phyloP scores from a whole-genome alignment of 2,329 filamentous ascomycete genomes.

The Cladosporium oxysporum region DNA sequence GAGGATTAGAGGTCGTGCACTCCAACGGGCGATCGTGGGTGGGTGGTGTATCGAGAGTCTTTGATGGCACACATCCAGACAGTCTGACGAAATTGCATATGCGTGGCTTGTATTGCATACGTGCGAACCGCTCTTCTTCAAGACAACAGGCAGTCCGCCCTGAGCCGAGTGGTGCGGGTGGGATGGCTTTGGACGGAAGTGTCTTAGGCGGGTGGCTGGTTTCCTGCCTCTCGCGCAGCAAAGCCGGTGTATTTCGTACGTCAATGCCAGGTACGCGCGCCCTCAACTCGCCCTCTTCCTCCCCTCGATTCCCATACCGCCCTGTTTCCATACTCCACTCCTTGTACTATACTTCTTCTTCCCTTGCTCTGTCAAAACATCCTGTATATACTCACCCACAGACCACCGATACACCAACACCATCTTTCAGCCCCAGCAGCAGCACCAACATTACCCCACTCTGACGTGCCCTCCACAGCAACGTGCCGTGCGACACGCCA shows the following conservation, averaged over 20 bases:
- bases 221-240: background rate
- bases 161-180: background rate
- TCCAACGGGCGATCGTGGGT: conserved; percentile 4
- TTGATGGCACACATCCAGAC: background rate
- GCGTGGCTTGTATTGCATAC: conserved; percentile 4
- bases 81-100: conserved; percentile 5
- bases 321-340: background rate
- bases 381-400: conserved; percentile 1
- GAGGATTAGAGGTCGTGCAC: background rate
- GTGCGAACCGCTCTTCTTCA: conserved; percentile 16
- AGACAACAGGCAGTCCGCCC: background rate
- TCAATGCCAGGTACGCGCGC: conserved; percentile 4
- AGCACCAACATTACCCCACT: background rate
- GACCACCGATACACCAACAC: background rate
- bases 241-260: background rate
- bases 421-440: background rate
- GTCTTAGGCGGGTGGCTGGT: conserved; percentile 14
- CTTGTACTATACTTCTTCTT: background rate
- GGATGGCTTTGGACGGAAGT: background rate
- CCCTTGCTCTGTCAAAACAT: background rate
- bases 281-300: background rate
- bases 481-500: conserved; percentile 7
- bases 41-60: background rate
- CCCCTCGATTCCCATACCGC: background rate
- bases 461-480: conserved; percentile 10